Percentiles rank a stretch among this genome's conserved stretches.
Conservation (phyloP, 257 asterid species). For the Plantago major region DNA sequence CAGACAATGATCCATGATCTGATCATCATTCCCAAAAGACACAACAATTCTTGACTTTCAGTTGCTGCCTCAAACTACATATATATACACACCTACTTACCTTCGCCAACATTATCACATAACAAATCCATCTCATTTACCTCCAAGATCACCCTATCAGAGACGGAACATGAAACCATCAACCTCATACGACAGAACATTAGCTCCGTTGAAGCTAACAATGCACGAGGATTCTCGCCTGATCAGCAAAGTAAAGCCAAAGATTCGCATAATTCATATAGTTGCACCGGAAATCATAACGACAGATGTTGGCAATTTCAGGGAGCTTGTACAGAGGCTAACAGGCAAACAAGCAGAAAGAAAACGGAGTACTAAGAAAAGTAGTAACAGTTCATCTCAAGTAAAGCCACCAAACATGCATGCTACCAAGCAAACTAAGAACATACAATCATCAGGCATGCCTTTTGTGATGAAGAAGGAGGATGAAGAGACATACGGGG, state of each 20-base stretch:
- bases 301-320: constrained; percentile 57
- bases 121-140: constrained; percentile 2
- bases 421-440: constrained; percentile 24
- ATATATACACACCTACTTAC: constrained; percentile 16
- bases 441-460: constrained; percentile 19
- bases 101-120: constrained; percentile 17
- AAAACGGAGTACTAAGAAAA: constrained; percentile 18
- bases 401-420: constrained; percentile 17
- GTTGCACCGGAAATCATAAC: constrained; percentile 68
- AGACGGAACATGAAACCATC: constrained; percentile 36
- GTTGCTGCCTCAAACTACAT: background rate
- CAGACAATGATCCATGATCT: constrained; percentile 27
- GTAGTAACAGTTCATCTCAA: constrained; percentile 9
- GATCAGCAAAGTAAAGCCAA: constrained; percentile 52
- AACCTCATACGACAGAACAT: constrained; percentile 22
- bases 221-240: constrained; percentile 41
- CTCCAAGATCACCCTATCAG: too few relatives aligned
- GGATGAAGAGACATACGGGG: constrained; percentile 31
- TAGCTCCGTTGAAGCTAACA: constrained; percentile 25
- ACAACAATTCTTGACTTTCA: constrained; percentile 28
- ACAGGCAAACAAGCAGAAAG: constrained; percentile 61
- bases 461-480: constrained; percentile 36
- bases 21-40: constrained; percentile 53
- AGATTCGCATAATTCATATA: constrained; percentile 75
- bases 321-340: constrained; percentile 70